Percentiles rank a stretch among this genome's conserved stretches.
Conservation (phyloP, 768 basidiomycete species). For the Serendipita vermifera region DNA sequence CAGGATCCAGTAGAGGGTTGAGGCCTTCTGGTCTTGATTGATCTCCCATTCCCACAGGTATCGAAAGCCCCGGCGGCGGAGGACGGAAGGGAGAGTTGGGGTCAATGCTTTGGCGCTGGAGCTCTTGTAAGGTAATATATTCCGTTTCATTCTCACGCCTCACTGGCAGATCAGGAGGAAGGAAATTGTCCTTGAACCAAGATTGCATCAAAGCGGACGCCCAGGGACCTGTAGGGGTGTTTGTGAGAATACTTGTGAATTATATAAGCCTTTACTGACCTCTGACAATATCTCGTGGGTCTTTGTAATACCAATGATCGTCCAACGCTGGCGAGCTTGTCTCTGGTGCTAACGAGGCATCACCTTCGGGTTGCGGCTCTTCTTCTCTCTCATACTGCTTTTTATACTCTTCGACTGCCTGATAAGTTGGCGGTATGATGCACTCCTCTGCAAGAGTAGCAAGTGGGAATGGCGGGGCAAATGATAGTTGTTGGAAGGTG, state of each 20-base stretch:
- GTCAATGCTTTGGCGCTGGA: constrained; percentile 65
- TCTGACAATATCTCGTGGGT: constrained; percentile 68
- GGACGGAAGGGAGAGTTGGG: constrained; percentile 64
- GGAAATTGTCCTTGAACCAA: constrained; percentile 74
- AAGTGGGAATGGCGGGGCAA: constrained; percentile 78
- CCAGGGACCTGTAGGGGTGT: constrained; percentile 60
- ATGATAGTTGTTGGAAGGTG: constrained; percentile 80
- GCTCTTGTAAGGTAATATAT: constrained; percentile 56
- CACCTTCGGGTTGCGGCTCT: constrained; percentile 65
- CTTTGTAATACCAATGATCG: constrained; percentile 69
- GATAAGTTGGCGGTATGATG: constrained; percentile 83
- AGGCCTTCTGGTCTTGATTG: constrained; percentile 26
- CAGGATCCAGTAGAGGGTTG: constrained; percentile 53
- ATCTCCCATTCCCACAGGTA: constrained; percentile 20
- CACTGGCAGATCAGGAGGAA: constrained; percentile 73
- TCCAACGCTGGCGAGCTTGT: constrained; percentile 38
- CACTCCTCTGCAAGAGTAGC: constrained; percentile 82
- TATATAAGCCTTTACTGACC: constrained; percentile 34
- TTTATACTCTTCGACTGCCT: constrained; percentile 60
- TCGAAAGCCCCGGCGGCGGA: constrained; percentile 30
- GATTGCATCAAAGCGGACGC: constrained; percentile 77
- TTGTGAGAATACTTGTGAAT: not conserved
- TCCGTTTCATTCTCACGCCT: constrained; percentile 60
- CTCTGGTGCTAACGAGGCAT: constrained; percentile 52
- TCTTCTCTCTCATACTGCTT: constrained; percentile 44